Conservation (phyloP, 1,139 yeast species). For the Yamadazyma triangularis region DNA sequence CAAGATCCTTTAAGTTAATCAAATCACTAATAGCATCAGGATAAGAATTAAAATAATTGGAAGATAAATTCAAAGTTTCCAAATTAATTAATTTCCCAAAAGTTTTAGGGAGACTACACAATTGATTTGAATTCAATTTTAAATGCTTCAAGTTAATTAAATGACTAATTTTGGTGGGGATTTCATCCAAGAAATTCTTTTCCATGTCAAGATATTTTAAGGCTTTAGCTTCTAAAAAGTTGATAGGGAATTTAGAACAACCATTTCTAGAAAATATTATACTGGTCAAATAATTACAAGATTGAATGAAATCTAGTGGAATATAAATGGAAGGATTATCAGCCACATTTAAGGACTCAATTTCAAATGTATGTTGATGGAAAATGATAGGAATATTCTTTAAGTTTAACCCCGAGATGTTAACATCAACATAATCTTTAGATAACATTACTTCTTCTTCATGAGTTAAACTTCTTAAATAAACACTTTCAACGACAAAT, state of each 20-base stretch:
- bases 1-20: slow-evolving; percentile 59
- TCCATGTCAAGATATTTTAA: slow-evolving; percentile 72
- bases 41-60: slow-evolving; percentile 67
- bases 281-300: slow-evolving; percentile 66
- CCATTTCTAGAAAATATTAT: slow-evolving; percentile 72
- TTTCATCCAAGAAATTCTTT: slow-evolving; percentile 64
- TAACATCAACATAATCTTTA: slow-evolving; percentile 69
- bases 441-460: slow-evolving; percentile 62
- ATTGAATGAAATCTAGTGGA: slow-evolving; percentile 82
- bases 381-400: slow-evolving; percentile 83
- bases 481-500: slow-evolving; percentile 72
- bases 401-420: slow-evolving; percentile 68
- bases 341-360: slow-evolving; percentile 78
- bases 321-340: slow-evolving; percentile 82
- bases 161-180: slow-evolving; percentile 57
- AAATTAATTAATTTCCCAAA: slow-evolving; percentile 55
- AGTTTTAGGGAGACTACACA: slow-evolving; percentile 59
- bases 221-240: slow-evolving; percentile 64
- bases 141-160: slow-evolving; percentile 52
- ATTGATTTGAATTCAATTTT: slow-evolving; percentile 68
- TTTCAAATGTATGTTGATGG: slow-evolving; percentile 77
- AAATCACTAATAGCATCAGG: slow-evolving; percentile 71
- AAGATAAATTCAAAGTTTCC: slow-evolving; percentile 65
- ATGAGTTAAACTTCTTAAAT: slow-evolving; percentile 62
- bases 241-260: slow-evolving; percentile 67